A percentile compares a stretch with the other conserved stretches of the same genome.
Conservation (phyloP, 2,329 filamentous ascomycete species). For the Amphichorda felina region DNA sequence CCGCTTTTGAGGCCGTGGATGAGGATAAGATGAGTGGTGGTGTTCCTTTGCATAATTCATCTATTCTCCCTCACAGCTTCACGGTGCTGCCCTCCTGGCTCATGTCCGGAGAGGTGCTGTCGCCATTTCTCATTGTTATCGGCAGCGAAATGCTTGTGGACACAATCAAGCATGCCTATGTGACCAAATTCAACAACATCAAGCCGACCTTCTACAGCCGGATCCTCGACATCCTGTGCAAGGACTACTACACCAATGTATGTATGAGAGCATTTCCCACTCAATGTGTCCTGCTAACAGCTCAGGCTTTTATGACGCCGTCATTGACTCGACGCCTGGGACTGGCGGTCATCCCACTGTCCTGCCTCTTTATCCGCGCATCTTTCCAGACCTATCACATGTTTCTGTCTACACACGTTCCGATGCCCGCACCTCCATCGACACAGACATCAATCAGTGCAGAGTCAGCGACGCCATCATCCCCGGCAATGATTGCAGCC, state of each 20-base stretch:
- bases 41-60: constrained; percentile 51
- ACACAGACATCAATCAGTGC: constrained; percentile 53
- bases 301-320: constrained; percentile 75
- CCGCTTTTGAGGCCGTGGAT: constrained; percentile 29
- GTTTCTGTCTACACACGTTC: constrained; percentile 83
- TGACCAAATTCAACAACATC: constrained; percentile 97
- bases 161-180: constrained; percentile 94
- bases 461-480: constrained; percentile 51
- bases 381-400: constrained; percentile 96
- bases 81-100: constrained; percentile 75
- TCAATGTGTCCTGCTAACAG: background rate
- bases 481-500: constrained; percentile 64
- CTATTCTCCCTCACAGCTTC: constrained; percentile 82
- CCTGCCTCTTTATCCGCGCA: constrained; percentile 89
- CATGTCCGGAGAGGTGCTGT: constrained; percentile 71
- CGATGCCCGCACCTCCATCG: constrained; percentile 56
- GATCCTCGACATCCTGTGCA: constrained; percentile 86
- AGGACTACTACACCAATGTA: constrained; percentile 97
- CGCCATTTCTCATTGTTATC: constrained; percentile 86
- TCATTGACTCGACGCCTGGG: constrained; percentile 84
- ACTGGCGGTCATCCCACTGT: constrained; percentile 81
- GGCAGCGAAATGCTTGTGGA: constrained; percentile 96
- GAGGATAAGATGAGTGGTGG: constrained; percentile 24
- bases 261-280: constrained; percentile 21
- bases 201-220: constrained; percentile 81